phyloP scores from a whole-genome alignment of 164 flowering plant species.

The Protea cynaroides region DNA sequence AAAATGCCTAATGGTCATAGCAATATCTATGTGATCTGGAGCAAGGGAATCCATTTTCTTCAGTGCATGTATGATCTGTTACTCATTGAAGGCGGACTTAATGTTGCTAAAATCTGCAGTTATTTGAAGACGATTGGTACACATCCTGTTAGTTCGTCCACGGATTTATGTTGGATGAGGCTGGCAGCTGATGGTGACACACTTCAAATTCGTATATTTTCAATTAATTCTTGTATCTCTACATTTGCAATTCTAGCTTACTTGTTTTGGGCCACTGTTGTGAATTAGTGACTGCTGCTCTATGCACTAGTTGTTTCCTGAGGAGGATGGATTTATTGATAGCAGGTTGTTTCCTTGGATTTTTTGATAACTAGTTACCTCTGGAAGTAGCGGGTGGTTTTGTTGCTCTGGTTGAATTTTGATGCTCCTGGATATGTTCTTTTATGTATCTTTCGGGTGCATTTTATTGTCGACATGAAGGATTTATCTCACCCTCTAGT shows the following conservation, averaged over 20 bases:
- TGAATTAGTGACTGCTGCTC: too few relatives aligned
- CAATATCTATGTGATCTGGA: slow-evolving; percentile 3
- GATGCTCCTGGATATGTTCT: too few relatives aligned
- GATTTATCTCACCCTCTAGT: too few relatives aligned
- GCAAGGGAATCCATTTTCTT: not conserved
- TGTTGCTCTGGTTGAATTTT: too few relatives aligned
- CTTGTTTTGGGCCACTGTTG: not conserved
- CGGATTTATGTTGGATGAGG: not conserved
- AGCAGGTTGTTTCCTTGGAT: too few relatives aligned
- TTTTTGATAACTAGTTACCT: too few relatives aligned
- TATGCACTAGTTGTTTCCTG: too few relatives aligned
- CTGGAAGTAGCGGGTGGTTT: too few relatives aligned
- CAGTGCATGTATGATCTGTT: slow-evolving; percentile 8
- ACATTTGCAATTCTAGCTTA: not conserved
- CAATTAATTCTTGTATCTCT: slow-evolving; percentile 6
- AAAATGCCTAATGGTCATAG: not conserved
- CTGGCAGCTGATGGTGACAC: not conserved
- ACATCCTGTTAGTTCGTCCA: slow-evolving; percentile 1
- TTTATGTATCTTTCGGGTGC: too few relatives aligned
- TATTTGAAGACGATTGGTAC: not conserved
- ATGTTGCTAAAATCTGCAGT: not conserved
- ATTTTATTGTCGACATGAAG: too few relatives aligned
- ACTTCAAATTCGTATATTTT: slow-evolving; percentile 2
- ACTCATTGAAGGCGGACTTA: slow-evolving; percentile 6
- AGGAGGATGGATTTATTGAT: too few relatives aligned